Conservation (phyloP, 805 yeast genomes). For the Grigorovia humatica region DNA sequence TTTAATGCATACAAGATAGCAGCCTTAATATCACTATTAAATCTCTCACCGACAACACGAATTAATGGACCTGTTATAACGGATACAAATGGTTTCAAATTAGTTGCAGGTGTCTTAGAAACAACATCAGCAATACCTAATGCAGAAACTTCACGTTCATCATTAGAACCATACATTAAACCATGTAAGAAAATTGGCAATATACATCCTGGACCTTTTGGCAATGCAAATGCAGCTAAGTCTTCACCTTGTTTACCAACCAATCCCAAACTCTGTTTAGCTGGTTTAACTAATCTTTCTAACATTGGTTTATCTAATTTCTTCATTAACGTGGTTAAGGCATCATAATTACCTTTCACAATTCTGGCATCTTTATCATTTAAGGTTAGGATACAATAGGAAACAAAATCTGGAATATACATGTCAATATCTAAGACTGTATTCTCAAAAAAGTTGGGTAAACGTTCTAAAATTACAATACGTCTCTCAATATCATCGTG, state of each 20-base stretch:
- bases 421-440: conserved; percentile 60
- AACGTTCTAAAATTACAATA: conserved; percentile 50
- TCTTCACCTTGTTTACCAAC: conserved; percentile 57
- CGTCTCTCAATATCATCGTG: conserved; percentile 61
- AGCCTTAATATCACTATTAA: conserved; percentile 80
- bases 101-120: conserved; percentile 73
- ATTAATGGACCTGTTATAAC: conserved; percentile 93
- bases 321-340: conserved; percentile 57
- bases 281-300: conserved; percentile 72
- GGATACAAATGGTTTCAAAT: conserved; percentile 80
- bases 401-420: conserved; percentile 66
- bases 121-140: conserved; percentile 81
- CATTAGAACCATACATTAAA: conserved; percentile 81
- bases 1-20: conserved; percentile 85
- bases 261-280: conserved; percentile 57
- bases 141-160: conserved; percentile 79
- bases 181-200: conserved; percentile 92
- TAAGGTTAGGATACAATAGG: conserved; percentile 57
- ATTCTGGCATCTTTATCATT: conserved; percentile 58
- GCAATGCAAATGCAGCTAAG: conserved; percentile 56
- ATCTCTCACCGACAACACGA: conserved; percentile 96
- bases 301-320: conserved; percentile 65
- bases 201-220: conserved; percentile 79
- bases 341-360: conserved; percentile 53
- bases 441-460: conserved; percentile 59